Conservation (phyloP, 225 moss, liverwort and hornwort genomes). For the Neckera pumila region DNA sequence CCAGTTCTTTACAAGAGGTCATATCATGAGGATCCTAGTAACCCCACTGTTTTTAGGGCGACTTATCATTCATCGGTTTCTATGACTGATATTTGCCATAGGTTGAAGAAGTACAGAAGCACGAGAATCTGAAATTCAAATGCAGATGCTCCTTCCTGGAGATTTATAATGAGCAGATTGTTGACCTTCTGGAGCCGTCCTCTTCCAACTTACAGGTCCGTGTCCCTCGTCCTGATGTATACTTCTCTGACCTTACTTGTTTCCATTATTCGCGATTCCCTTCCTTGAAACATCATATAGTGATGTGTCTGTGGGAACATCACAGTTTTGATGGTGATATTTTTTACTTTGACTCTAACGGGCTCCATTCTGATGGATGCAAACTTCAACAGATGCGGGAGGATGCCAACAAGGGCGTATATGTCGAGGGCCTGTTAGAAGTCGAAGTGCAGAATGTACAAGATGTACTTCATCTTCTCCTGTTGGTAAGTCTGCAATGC, state of each 20-base stretch:
- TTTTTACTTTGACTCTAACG: not conserved
- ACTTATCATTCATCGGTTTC: not conserved
- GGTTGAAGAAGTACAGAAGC: conserved; percentile 43
- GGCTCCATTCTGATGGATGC: not conserved
- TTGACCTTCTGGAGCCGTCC: conserved; percentile 42
- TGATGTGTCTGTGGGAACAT: not conserved
- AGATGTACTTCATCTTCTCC: conserved; percentile 81
- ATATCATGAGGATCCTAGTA: not conserved
- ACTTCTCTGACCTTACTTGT: not conserved
- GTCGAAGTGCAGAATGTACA: conserved; percentile 77
- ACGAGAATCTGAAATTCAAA: conserved; percentile 32
- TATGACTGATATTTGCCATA: conserved; percentile 2
- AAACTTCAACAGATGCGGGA: conserved; percentile 65
- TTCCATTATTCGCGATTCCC: not conserved
- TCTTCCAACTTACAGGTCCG: conserved; percentile 44
- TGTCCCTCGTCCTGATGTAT: not conserved
- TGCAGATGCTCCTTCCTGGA: conserved; percentile 17
- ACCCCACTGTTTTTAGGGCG: not conserved
- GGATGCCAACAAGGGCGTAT: conserved; percentile 84
- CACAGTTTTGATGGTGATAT: not conserved
- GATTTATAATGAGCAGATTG: not conserved
- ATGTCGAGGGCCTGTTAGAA: conserved; percentile 82
- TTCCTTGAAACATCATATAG: not conserved
- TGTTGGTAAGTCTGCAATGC: conserved; percentile 42
- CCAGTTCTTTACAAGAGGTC: not conserved